Base-by-base conservation (phyloP, 2,329 filamentous ascomycete species). In the Penicillium italicum region DNA sequence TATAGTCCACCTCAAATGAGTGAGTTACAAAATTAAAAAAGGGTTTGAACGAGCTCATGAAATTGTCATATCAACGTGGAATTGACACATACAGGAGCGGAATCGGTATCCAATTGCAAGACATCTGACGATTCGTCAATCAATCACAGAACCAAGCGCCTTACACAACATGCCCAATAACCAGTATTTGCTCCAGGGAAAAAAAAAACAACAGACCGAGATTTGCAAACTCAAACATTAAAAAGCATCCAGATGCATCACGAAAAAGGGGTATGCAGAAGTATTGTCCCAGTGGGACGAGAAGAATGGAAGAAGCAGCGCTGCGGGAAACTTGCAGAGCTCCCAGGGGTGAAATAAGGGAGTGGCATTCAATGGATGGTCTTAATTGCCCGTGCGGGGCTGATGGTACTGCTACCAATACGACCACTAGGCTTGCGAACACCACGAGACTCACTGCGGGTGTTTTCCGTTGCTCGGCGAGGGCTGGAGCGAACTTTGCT, bases 401-500 rank as follows among this genome's bases (percentile, higher is more conserved):
- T 74, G 31, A 72, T 68, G 12, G 59, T 64, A 12, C 72, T 67
- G 61, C 77, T 79, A 12, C 74, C 77, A 42, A 79, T 69, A 20
- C 77, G 74, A 18, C 75, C 75, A 63, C 77, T 79, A 33, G 73
- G 68, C 63, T 80, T 80, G 43, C 77, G 73, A 42, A 79, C 70
- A 10, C 74, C 75, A 43, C 69, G 69, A 10, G 69, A 67, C 18
- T 76, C 75, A 48, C 69, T 69, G 50, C 70, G 63, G 48, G 43
- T 69, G 60, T 66, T 70, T 41, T 76, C 74, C 2, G 73, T 73
- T 18, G 64, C 66, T 53, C 74, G 66, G 24, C 74, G 69, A 49
- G 82, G 82, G 63, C 82, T 80, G 5, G 78, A 74, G 47, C 87
- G 84, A 58, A 88, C 82, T 75, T 89, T 90, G 71, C 81, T 80